Percentiles rank a stretch among this genome's conserved stretches.
phyloP scores from a whole-genome alignment of 495 filamentous ascomycete genomes.

The Hypoxylon intermedium region DNA sequence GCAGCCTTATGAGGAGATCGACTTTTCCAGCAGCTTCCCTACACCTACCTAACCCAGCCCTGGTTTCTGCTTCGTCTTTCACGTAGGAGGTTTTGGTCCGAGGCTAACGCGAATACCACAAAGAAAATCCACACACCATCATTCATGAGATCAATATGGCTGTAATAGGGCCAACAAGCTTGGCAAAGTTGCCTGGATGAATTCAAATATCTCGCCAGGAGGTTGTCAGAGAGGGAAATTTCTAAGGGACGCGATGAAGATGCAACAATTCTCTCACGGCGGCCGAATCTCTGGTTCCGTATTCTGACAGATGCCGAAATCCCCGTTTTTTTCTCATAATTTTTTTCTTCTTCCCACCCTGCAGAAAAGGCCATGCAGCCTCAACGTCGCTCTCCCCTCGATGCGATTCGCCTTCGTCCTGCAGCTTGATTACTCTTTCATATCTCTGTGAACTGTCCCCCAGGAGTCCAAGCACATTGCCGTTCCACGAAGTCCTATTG shows the following conservation, averaged over 20 bases:
- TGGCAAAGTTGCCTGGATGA: constrained; percentile 1
- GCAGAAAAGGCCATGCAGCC: constrained; percentile 4
- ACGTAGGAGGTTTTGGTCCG: constrained; percentile 37
- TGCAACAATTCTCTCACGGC: constrained; percentile 14
- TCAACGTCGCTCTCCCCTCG: constrained; percentile 7
- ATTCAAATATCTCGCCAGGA: not conserved
- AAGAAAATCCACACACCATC: constrained; percentile 11
- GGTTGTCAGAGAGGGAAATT: constrained; percentile 4
- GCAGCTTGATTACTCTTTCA: constrained; percentile 10
- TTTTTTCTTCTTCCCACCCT: constrained; percentile 8
- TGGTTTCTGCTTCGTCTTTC: not conserved
- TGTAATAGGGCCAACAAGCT: not conserved
- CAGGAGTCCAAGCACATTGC: constrained; percentile 34
- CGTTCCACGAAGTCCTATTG: constrained; percentile 20
- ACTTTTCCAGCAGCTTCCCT: constrained; percentile 30
- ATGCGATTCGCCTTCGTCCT: constrained; percentile 8
- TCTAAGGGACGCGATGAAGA: constrained; percentile 5
- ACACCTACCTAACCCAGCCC: constrained; percentile 18
- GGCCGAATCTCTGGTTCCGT: constrained; percentile 11
- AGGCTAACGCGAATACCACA: constrained; percentile 25
- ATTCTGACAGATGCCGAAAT: constrained; percentile 19
- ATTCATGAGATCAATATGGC: too few relatives aligned
- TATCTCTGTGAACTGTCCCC: constrained; percentile 20
- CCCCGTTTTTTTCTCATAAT: constrained; percentile 4
- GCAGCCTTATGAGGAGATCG: constrained; percentile 33